These are phyloP conservation scores for Neonectria coccinea DNA, from an alignment of 2,329 filamentous ascomycete genomes.

Conservation along the genomic window DNA sequence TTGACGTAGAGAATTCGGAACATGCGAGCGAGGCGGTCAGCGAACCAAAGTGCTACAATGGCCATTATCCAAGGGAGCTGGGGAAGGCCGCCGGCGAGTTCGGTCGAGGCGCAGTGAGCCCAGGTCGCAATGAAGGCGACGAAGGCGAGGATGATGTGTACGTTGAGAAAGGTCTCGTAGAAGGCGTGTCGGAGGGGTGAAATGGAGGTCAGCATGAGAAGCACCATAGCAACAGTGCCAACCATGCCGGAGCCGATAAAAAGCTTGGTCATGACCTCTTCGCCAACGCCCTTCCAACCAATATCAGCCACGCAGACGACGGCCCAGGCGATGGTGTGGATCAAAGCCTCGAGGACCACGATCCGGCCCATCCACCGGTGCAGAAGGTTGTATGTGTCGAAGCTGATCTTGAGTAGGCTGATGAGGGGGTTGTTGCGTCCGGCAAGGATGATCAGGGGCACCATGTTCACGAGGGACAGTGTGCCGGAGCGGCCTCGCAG, in stretches of 20 bases:
- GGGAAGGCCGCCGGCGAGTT: conserved; percentile 73
- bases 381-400: conserved; percentile 91
- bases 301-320: conserved; percentile 76
- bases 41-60: conserved; percentile 80
- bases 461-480: conserved; percentile 88
- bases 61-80: conserved; percentile 81
- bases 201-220: conserved; percentile 76
- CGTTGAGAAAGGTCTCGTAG: conserved; percentile 94
- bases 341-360: conserved; percentile 73
- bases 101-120: conserved; percentile 79
- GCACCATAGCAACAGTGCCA: conserved; percentile 69
- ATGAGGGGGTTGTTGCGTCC: conserved; percentile 96
- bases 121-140: conserved; percentile 78
- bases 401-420: conserved; percentile 82
- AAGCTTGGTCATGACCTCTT: conserved; percentile 65
- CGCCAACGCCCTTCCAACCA: conserved; percentile 69
- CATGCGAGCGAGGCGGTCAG: conserved; percentile 75
- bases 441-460: conserved; percentile 89
- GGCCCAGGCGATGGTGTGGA: conserved; percentile 80
- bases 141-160: conserved; percentile 82
- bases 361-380: conserved; percentile 82
- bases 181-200: conserved; percentile 92
- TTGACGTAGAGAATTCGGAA: conserved; percentile 74
- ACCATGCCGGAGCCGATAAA: conserved; percentile 77
- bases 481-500: conserved; percentile 87